A percentile compares a stretch with the other conserved stretches of the same genome.
Conservation (phyloP, 495 filamentous ascomycete genomes). For the Achaetomiella virescens region DNA sequence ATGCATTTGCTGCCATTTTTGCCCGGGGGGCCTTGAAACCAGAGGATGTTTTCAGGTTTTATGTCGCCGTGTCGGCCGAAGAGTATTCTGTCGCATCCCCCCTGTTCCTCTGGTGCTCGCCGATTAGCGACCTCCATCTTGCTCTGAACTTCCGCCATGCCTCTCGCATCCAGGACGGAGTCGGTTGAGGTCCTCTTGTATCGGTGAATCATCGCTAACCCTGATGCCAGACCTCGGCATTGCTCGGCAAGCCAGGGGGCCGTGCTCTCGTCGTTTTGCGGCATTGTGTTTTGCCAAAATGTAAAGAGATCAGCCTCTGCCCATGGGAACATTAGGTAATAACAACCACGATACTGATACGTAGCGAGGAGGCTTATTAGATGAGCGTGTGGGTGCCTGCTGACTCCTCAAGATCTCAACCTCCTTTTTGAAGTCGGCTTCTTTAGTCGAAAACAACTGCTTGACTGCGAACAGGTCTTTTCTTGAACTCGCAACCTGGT, state of each 20-base stretch:
- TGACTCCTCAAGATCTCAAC: constrained; percentile 22
- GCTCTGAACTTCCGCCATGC: background rate
- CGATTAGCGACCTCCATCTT: no score
- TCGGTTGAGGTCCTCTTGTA: background rate
- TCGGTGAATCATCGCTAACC: constrained; percentile 17
- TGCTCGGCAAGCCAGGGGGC: constrained; percentile 20
- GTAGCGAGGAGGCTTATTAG: constrained; percentile 23
- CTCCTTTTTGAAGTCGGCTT: constrained; percentile 14
- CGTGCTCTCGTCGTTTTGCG: background rate
- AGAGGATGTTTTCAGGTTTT: constrained; percentile 25
- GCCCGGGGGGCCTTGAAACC: constrained; percentile 3
- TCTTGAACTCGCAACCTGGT: background rate
- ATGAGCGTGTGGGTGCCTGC: constrained; percentile 11
- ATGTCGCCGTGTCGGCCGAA: constrained; percentile 23
- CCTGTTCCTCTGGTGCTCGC: no score
- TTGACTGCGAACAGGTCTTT: constrained; percentile 18
- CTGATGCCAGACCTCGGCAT: constrained; percentile 21
- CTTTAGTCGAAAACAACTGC: constrained; percentile 10
- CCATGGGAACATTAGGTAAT: constrained; percentile 23
- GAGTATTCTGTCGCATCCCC: constrained; percentile 14
- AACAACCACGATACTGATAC: constrained; percentile 13
- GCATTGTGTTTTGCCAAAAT: constrained; percentile 14
- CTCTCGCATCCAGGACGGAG: background rate
- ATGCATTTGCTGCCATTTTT: background rate
- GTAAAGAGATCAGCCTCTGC: constrained; percentile 16